These are phyloP conservation scores for Leucogyrophana mollusca DNA, from an alignment of 768 basidiomycete genomes.

Conservation along the genomic window DNA sequence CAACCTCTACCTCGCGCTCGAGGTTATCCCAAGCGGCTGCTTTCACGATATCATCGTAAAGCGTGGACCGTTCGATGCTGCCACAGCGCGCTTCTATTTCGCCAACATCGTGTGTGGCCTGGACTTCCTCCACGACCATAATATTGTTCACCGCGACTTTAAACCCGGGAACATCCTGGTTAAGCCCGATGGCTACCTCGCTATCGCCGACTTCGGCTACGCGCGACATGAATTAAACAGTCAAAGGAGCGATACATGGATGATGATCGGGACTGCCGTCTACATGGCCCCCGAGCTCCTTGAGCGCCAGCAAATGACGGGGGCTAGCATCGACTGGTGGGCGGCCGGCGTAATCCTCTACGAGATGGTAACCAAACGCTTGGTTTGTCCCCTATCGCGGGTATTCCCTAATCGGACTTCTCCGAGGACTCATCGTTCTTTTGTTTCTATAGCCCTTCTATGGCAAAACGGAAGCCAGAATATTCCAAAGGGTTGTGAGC, in stretches of 20 bases:
- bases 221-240: constrained; percentile 23
- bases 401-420: not conserved
- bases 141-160: constrained; percentile 53
- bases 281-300: constrained; percentile 52
- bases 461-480: constrained; percentile 22
- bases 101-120: constrained; percentile 52
- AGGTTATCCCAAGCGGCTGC: constrained; percentile 46
- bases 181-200: constrained; percentile 54
- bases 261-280: constrained; percentile 39
- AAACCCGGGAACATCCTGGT: constrained; percentile 60
- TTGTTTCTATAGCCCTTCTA: constrained; percentile 22
- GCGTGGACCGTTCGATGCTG: constrained; percentile 29
- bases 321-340: constrained; percentile 53
- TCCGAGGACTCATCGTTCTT: not conserved
- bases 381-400: constrained; percentile 13
- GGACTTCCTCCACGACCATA: constrained; percentile 41
- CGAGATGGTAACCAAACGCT: constrained; percentile 46
- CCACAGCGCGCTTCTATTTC: constrained; percentile 48
- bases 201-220: constrained; percentile 51
- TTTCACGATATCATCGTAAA: constrained; percentile 37
- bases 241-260: constrained; percentile 26
- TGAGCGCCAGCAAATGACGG: constrained; percentile 19
- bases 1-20: constrained; percentile 51
- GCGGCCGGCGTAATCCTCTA: constrained; percentile 48
- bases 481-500: constrained; percentile 24